Base-by-base conservation (phyloP, 2,329 filamentous ascomycete species). In the Cyclaneusma minus region DNA sequence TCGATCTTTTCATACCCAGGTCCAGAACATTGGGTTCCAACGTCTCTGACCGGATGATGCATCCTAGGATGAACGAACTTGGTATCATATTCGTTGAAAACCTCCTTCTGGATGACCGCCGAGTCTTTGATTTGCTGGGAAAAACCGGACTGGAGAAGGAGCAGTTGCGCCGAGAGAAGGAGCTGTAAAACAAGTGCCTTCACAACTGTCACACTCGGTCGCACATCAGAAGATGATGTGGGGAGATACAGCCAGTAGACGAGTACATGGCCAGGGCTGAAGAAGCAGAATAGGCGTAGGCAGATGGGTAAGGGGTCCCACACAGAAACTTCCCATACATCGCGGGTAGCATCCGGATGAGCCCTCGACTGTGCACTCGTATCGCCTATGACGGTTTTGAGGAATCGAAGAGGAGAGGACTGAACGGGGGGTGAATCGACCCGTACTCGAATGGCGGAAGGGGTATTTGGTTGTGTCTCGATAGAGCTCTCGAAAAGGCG, bases 251-350 rank as follows among this genome's bases (percentile, higher is more conserved):
- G 63, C 61, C 76, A 77, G 54, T 98, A 93, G 15, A 94, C 66
- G 24, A 93, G 56, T n/a, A 92, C 68, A 52, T 98, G 91, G 0
- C 83, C 80, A 0, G 89, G 89, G 41, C 85, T 92, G 56, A 98
- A 95, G 21, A 89, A 60, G 41, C 82, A 89, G 45, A 94, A 84
- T 3, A 95, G 58, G 19, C 75, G 71, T 28, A 95, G 55, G 23
- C 73, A 83, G 18, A 92, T 64, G 3, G 85, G 83, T 24, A 87
- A 66, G 17, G 91, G 89, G 47, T 95, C 85, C 89, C 89, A 98
- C 5, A 95, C 65, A 2, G 77, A 68, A 25, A 98, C 55, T 51
- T 98, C 85, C 89, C 89, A 98, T 7, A 98, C 89, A 50, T 98
- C 85, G 7, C 76, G 68, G 14, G 68, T 66, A 30, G 74, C 70